These are phyloP conservation scores for Periconia macrospinosa DNA, from an alignment of 2,329 filamentous ascomycete species.

Conservation along the genomic window DNA sequence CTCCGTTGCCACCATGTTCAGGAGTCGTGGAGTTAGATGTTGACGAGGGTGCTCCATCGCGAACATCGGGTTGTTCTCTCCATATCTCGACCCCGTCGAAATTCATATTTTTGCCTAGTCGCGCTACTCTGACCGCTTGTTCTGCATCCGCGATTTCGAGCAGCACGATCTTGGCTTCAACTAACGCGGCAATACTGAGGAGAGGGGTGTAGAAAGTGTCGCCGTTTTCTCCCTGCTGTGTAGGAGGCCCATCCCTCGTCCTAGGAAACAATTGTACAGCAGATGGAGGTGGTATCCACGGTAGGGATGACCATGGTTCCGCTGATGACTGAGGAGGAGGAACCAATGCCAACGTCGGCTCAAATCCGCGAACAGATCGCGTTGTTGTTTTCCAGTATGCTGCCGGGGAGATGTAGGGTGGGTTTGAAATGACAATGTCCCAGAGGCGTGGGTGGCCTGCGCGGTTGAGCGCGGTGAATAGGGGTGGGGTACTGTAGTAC, in stretches of 20 bases:
- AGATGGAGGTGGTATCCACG: neutral
- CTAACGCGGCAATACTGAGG: slow-evolving; percentile 55
- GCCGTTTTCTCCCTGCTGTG: slow-evolving; percentile 5
- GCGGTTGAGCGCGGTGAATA: slow-evolving; percentile 21
- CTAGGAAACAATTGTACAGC: neutral
- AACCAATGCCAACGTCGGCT: slow-evolving; percentile 80
- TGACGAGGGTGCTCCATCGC: neutral
- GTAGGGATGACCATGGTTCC: neutral
- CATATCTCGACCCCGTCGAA: slow-evolving; percentile 65
- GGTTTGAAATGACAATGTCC: slow-evolving; percentile 81
- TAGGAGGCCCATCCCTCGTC: neutral
- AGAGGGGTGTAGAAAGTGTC: slow-evolving; percentile 71
- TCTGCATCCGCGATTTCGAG: slow-evolving; percentile 72
- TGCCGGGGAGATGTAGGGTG: slow-evolving; percentile 78
- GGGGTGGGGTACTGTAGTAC: neutral
- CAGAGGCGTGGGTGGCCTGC: slow-evolving; percentile 23
- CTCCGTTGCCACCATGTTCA: neutral
- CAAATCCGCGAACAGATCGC: slow-evolving; percentile 76
- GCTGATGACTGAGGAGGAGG: slow-evolving; percentile 5
- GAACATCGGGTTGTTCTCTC: slow-evolving; percentile 59
- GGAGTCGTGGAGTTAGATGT: neutral
- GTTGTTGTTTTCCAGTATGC: slow-evolving; percentile 66
- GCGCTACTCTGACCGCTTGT: slow-evolving; percentile 68
- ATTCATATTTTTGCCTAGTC: slow-evolving; percentile 39
- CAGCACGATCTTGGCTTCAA: slow-evolving; percentile 60